Conservation (phyloP, 805 yeast genomes). For the Candida sithepensis region DNA sequence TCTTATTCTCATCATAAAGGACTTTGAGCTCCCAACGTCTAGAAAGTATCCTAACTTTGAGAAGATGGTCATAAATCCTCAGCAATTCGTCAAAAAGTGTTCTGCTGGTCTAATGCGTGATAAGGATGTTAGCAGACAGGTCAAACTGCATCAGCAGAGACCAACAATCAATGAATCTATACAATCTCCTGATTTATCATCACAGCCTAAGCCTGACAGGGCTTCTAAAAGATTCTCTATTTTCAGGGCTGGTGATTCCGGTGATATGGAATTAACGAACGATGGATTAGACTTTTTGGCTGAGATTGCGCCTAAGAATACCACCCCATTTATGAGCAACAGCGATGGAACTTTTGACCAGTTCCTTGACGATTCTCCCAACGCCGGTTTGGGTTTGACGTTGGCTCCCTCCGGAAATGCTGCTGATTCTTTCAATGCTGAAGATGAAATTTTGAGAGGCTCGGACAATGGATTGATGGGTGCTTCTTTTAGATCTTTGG, state of each 20-base stretch:
- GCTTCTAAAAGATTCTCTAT: conserved; percentile 44
- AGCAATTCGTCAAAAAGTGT: conserved; percentile 56
- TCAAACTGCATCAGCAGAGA: conserved; percentile 21
- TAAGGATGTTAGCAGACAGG: conserved; percentile 29
- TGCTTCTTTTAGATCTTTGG: conserved; percentile 67
- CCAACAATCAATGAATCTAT: neutral
- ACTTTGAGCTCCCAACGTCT: conserved; percentile 54
- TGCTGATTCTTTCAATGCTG: conserved; percentile 15
- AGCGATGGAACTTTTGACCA: conserved; percentile 23
- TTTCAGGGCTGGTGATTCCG: conserved; percentile 48
- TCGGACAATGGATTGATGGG: conserved; percentile 55
- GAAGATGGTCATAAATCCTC: conserved; percentile 53
- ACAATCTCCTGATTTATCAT: conserved; percentile 5
- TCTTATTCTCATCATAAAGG: conserved; percentile 57
- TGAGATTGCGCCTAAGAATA: conserved; percentile 22
- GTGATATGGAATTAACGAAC: conserved; percentile 42
- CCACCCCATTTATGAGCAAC: conserved; percentile 27
- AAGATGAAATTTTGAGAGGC: conserved; percentile 49
- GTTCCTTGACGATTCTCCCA: conserved; percentile 11
- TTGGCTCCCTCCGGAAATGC: conserved; percentile 1
- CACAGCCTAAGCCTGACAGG: conserved; percentile 16
- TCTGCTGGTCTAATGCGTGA: conserved; percentile 55
- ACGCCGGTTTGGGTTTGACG: neutral
- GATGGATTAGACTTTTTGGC: conserved; percentile 45
- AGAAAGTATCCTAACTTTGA: conserved; percentile 67